These are phyloP conservation scores for Zizania palustris DNA, from an alignment of 202 grass and related monocot genomes.

Conservation along the genomic window DNA sequence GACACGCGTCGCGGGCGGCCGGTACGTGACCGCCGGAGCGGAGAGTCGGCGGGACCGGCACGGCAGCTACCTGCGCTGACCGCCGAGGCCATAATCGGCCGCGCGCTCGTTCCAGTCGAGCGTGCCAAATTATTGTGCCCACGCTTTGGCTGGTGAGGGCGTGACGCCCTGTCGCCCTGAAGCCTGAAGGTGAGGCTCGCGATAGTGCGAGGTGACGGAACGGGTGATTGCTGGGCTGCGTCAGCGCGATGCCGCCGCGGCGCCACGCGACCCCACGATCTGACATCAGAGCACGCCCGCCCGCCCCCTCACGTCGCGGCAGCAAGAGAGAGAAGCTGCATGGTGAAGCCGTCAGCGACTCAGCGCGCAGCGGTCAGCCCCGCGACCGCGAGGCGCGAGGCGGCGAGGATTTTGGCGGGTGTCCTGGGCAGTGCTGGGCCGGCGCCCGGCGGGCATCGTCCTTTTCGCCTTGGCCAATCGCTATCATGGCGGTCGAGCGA, in stretches of 20 bases:
- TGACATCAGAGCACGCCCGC: conserved; percentile 29
- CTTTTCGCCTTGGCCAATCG: conserved; percentile 7
- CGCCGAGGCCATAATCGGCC: not conserved
- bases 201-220: conserved; percentile 40
- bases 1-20: conserved; percentile 18
- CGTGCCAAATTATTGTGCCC: conserved; percentile 21
- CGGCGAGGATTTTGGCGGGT: not conserved
- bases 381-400: not conserved
- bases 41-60: conserved; percentile 19
- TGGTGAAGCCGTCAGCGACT: not conserved
- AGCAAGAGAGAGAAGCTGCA: not conserved
- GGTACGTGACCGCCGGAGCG: not conserved
- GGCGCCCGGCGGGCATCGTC: conserved; percentile 25
- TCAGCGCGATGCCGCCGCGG: conserved; percentile 30
- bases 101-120: not conserved
- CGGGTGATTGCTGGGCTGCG: conserved; percentile 23
- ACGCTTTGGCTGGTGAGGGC: conserved; percentile 9
- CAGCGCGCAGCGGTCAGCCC: not conserved
- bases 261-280: conserved; percentile 5
- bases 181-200: not conserved
- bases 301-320: conserved; percentile 1
- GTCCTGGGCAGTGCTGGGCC: not conserved
- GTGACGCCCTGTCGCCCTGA: too few species aligned
- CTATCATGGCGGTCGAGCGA: conserved; percentile 8
- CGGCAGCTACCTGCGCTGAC: not conserved